Base-by-base conservation (phyloP, 495 filamentous ascomycete genomes). In the Trichoderma orchidacearum region DNA sequence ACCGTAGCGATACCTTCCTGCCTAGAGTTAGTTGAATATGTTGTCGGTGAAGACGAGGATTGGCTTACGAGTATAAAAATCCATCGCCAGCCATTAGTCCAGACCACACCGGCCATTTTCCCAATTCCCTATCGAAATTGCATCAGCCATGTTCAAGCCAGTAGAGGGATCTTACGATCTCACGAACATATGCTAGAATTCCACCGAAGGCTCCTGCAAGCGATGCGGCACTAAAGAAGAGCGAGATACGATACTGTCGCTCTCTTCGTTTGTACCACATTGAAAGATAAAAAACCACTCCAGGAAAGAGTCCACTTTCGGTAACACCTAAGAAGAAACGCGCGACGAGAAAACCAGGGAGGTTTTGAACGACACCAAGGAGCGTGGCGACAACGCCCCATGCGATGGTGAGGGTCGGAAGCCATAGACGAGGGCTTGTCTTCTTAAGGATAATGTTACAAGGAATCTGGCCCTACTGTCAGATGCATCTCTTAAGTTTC, bases 191-290 rank as follows among this genome's bases (percentile, higher is more conserved):
- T 13, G 87, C 87, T 15, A 91, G 67, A 32, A 90, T 77, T 1
- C 87, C 87, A 55, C 87, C 87, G 65, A 91, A 92, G 0, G 87
- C 87, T 35, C 87, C 87, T 1, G 87, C 86, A 12, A 91, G 69
- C 5, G 84, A 83, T 0, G 85, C 85, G 12, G 84, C 81, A 55
- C 80, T 82, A 58, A 90, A 89, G 68, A 92, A 90, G 1, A 90
- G 69, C 9, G 86, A 82, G 34, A 90, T 78, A 0, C 87, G 81
- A 62, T 82, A 87, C 64, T 86, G 83, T 25, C 72, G 64, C 63
- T 90, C 86, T 28, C 78, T 78, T 17, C 86, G 73, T 62, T 84
- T 85, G 58, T 91, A 92, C 83, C 87, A 90, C 83, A 89, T 89
- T 1, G 83, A 86, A n/a, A 92, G 75, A 62, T 89, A 89, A 65